Percentiles rank a stretch among this genome's conserved stretches.
Conservation (phyloP, 768 basidiomycete species). For the Suillus spraguei region DNA sequence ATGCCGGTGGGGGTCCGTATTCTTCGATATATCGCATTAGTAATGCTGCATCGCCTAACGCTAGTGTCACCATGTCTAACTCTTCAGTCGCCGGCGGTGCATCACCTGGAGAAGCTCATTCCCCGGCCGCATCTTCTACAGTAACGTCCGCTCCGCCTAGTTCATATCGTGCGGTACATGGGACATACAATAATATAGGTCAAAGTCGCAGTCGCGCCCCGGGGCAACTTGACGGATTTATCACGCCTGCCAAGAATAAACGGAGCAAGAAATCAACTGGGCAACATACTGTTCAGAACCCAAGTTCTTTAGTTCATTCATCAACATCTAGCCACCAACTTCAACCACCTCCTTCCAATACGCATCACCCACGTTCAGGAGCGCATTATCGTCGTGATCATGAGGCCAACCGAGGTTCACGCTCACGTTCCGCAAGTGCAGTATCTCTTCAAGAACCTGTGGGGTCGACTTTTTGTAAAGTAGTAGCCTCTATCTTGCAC, state of each 20-base stretch:
- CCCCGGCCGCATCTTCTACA: conserved; percentile 2
- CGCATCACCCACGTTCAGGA: not conserved
- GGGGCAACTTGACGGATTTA: not conserved
- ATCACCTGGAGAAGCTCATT: conserved; percentile 4
- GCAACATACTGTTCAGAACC: conserved; percentile 1
- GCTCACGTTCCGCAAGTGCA: conserved; percentile 3
- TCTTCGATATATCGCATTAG: conserved; percentile 41
- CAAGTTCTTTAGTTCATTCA: conserved; percentile 7
- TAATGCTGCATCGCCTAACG: conserved; percentile 9
- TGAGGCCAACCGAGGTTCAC: conserved; percentile 13
- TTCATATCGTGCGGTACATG: not conserved
- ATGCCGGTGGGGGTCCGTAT: conserved; percentile 42
- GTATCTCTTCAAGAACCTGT: conserved; percentile 13
- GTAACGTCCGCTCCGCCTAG: conserved; percentile 8
- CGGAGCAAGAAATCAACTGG: conserved; percentile 20
- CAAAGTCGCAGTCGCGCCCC: conserved; percentile 4
- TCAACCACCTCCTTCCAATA: conserved; percentile 11
- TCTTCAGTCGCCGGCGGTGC: conserved; percentile 10
- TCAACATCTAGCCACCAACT: conserved; percentile 10
- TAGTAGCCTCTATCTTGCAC: not conserved
- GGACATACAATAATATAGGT: conserved; percentile 7
- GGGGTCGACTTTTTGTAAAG: conserved; percentile 39
- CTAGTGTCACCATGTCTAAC: conserved; percentile 9
- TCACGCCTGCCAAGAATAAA: conserved; percentile 7
- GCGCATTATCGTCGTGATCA: conserved; percentile 22